Percentiles rank a stretch among this genome's conserved stretches.
phyloP scores from a whole-genome alignment of 2,329 filamentous ascomycete genomes.

The Orbilia quercus region DNA sequence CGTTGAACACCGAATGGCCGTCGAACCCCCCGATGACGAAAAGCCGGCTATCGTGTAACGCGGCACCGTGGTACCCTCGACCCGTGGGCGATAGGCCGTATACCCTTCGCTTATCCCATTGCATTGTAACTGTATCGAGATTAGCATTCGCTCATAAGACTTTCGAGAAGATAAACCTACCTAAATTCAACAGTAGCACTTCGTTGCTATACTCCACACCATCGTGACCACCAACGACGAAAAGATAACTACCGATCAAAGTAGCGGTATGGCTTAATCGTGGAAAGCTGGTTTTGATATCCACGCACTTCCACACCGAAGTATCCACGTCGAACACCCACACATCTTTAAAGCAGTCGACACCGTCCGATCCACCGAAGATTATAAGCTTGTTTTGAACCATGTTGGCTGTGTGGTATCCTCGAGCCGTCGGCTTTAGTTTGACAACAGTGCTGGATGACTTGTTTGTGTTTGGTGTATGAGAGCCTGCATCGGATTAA shows the following conservation, averaged over 20 bases:
- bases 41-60: constrained; percentile 74
- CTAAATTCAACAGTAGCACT: constrained; percentile 74
- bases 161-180: no score
- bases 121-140: constrained; percentile 70
- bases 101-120: constrained; percentile 75
- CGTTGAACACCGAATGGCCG: constrained; percentile 73
- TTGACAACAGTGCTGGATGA: constrained; percentile 44
- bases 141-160: no score
- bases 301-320: constrained; percentile 70
- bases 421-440: constrained; percentile 70
- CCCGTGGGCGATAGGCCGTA: constrained; percentile 74
- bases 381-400: constrained; percentile 78
- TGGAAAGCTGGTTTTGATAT: constrained; percentile 72
- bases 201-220: constrained; percentile 77
- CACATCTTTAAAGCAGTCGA: constrained; percentile 78
- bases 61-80: constrained; percentile 74
- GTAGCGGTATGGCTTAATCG: constrained; percentile 76
- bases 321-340: constrained; percentile 78
- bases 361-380: constrained; percentile 76
- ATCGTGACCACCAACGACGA: constrained; percentile 77
- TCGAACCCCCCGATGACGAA: constrained; percentile 76
- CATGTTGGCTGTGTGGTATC: constrained; percentile 79
- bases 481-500: constrained; percentile 10
- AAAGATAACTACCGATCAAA: constrained; percentile 76
- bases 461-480: constrained; percentile 53